These are phyloP conservation scores for Galerina marginata DNA, from an alignment of 768 basidiomycete species.

Conservation along the genomic window DNA sequence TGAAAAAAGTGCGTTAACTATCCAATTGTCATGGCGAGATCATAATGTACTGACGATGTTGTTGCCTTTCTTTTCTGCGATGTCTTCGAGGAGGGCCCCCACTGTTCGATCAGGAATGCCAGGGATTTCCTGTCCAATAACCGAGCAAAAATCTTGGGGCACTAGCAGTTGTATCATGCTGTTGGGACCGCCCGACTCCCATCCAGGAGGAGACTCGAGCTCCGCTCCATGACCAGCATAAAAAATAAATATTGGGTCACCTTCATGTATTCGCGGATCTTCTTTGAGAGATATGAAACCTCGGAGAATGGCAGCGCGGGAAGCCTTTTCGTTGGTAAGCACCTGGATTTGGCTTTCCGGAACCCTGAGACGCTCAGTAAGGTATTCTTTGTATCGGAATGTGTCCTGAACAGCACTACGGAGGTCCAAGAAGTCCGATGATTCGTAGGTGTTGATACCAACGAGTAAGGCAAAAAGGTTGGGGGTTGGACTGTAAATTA, in stretches of 20 bases:
- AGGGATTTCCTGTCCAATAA: background rate
- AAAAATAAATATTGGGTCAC: background rate
- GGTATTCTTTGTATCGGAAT: background rate
- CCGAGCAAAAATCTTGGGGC: background rate
- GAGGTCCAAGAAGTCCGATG: background rate
- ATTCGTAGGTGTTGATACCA: background rate
- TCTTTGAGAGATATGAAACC: background rate
- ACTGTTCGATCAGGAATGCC: slow-evolving; percentile 1
- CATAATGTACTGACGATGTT: background rate
- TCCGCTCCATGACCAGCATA: slow-evolving; percentile 3
- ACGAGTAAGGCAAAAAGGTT: background rate
- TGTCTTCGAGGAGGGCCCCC: background rate
- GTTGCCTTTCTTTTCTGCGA: slow-evolving; percentile 1
- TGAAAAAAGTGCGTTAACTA: background rate
- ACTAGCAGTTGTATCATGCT: background rate
- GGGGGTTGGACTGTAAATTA: background rate
- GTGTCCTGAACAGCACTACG: background rate
- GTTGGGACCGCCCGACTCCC: background rate
- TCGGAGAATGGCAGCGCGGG: background rate
- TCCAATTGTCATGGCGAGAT: no score
- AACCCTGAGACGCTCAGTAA: background rate
- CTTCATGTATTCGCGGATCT: background rate
- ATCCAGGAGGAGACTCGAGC: background rate
- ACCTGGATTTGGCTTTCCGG: background rate
- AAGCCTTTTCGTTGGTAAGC: background rate